Base-by-base conservation (phyloP, 805 yeast species). In the Saccharomyces eubayanus region DNA sequence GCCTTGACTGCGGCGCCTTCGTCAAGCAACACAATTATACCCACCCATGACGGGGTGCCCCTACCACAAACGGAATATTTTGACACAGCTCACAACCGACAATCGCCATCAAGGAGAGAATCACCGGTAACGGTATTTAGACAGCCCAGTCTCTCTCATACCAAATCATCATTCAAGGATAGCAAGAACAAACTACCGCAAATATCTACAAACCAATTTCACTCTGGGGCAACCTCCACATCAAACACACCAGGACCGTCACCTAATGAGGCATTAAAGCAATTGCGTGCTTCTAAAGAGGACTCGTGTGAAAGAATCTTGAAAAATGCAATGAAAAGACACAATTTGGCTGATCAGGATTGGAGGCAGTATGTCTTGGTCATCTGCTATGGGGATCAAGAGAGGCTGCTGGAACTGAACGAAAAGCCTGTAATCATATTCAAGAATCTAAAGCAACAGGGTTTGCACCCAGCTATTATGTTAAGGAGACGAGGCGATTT, bases 401-500 rank as follows among this genome's bases (percentile, higher is more conserved):
- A 92, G 65, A 74, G 97, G 29, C 81, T 90, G 9, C 70, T 94
- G 48, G 88, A 86, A 41, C 74, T 87, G 57, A 88, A 89, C 28
- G 99, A 92, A 64, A 87, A 83, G 67, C 99, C 99, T 0, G 95
- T 92, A 6, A 74, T 80, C 40, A 83, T 90, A 9, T 89, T 89
- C 66, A 87, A 89, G 67, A 96, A 87, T 63, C 74, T 92, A 28
- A 89, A 83, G 65, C 96, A 87, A 56, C 78, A 83, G 54, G 97
- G 97, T 1, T 77, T 85, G 59, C 88, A 86, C 64, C 97, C 98
- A 0, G 87, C 94, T 1, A 89, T 91, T 55, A 91, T 91, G 97
- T 76, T 91, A 47, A 74, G 98, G 60, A 94, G 89, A 60, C 78
- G 85, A 50, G 96, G 90, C 40, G 85, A 79, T 50, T 69, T 67